Evolutionary conservation across 1,284 basidiomycete genomes (phyloP).

Genomic region (Irpex sp.): DNA sequence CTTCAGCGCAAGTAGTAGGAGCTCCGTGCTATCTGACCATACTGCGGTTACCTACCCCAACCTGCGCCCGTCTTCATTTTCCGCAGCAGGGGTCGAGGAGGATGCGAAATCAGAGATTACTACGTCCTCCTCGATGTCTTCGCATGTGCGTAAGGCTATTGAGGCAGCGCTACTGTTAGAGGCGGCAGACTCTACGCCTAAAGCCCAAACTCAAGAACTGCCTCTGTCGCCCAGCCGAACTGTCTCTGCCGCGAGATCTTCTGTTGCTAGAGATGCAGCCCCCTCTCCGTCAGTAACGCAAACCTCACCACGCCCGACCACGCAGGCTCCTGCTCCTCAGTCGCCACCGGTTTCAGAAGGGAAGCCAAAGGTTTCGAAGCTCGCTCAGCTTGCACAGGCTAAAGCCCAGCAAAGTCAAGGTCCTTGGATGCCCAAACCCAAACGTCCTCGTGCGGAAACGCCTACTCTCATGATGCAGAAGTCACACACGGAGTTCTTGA

Average conservation of each 20-base stretch:
- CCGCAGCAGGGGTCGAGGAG: slow-evolving; percentile 36
- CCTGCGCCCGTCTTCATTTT: slow-evolving; percentile 59
- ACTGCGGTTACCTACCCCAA: slow-evolving; percentile 65
- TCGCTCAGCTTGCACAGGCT: slow-evolving; percentile 27
- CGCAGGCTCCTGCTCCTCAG: neutral
- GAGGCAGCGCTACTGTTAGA: slow-evolving; percentile 41
- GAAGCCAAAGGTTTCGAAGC: slow-evolving; percentile 5
- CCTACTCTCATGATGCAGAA: slow-evolving; percentile 18
- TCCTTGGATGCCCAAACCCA: slow-evolving; percentile 19
- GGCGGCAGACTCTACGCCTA: slow-evolving; percentile 17
- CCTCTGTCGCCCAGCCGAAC: neutral
- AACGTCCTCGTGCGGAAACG: slow-evolving; percentile 8
- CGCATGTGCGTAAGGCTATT: slow-evolving; percentile 59
- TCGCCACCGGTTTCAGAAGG: neutral
- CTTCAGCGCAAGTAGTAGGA: slow-evolving; percentile 34
- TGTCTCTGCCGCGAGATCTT: neutral
- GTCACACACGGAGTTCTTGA: slow-evolving; percentile 59
- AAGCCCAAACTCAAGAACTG: neutral
- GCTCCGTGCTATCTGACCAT: slow-evolving; percentile 44
- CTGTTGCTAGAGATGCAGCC: neutral
- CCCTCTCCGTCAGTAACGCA: neutral
- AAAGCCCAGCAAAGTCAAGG: slow-evolving; percentile 37
- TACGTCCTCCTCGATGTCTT: slow-evolving; percentile 44
- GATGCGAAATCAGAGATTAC: slow-evolving; percentile 15
- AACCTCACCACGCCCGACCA: neutral